Evolutionary conservation across 2,329 filamentous ascomycete species (phyloP), one percentile per base, ranked within the genome.

Genomic region (Neonectria faginata): DNA sequence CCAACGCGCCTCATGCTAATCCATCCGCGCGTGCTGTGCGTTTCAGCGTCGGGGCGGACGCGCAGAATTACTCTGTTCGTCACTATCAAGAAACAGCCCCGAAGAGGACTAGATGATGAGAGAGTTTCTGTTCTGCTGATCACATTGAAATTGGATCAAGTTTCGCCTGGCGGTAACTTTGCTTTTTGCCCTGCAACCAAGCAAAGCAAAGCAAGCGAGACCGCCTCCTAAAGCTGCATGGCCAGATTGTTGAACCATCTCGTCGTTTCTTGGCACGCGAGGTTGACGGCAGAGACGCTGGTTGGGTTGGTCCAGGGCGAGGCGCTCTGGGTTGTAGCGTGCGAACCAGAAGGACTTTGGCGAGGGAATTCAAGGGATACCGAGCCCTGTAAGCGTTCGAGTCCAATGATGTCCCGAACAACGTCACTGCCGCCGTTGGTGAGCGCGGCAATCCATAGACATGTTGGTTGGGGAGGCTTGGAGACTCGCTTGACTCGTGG

Each of bases 401-500:
- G n/a, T 18, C 48, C 29, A 51, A 42, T 39, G 39, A 53, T 53
- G 44, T 16, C 20, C 22, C 42, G 27, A 61, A 51, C 45, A 42
- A 55, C 51, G 44, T 36, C 33, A 33, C 27, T 57, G 48, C 51
- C 56, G 41, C 36, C 47, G 60, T 52, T 53, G 27, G 41, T 54
- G 65, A 59, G 27, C 52, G 55, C 50, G 63, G 59, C 42, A 66
- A 56, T 67, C 57, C 54, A 63, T 68, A 69, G 67, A 62, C 58
- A 41, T 58, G 61, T 62, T 68, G 60, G 39, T 20, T 42, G n/a
- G 64, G 53, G 55, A 56, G 50, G 75, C 68, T 18, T 41, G 9
- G 65, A 56, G 55, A 53, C 50, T 76, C 68, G 73, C 75, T 78
- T 77, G 76, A 77, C 76, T 78, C 76, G 73, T 75, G 74, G 74